Evolutionary conservation across 164 flowering plant species (phyloP).

Genomic region (Chloranthus sessilifolius): DNA sequence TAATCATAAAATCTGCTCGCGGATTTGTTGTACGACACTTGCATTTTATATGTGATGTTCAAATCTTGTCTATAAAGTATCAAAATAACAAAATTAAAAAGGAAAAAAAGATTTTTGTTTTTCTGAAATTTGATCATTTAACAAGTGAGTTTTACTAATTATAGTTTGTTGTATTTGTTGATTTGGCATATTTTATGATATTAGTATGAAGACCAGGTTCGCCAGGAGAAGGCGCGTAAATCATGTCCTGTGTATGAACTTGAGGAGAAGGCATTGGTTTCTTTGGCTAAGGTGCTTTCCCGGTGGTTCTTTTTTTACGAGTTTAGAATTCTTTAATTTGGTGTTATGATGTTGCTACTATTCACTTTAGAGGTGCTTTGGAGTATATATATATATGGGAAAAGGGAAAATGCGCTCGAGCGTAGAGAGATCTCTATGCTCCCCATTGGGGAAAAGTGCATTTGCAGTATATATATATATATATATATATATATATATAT

Average conservation of each 20-base stretch:
- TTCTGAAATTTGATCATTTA: not conserved
- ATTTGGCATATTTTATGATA: slow-evolving; percentile 7
- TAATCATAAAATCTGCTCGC: too few relatives aligned
- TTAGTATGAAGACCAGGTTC: slow-evolving; percentile 74
- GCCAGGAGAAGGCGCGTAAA: slow-evolving; percentile 76
- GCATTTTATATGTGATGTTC: too few relatives aligned
- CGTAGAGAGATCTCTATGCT: too few relatives aligned
- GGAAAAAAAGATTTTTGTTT: too few relatives aligned
- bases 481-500: not conserved
- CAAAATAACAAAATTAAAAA: too few relatives aligned
- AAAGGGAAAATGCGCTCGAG: too few relatives aligned
- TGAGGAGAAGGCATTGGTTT: slow-evolving; percentile 88
- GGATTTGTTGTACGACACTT: too few relatives aligned
- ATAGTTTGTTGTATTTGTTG: not conserved
- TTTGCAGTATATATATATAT: too few relatives aligned
- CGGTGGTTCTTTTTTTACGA: not conserved
- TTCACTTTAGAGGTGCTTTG: not conserved
- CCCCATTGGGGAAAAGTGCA: too few relatives aligned
- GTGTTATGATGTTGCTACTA: not conserved
- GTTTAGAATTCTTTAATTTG: not conserved
- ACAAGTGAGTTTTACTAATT: not conserved
- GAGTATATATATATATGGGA: too few relatives aligned
- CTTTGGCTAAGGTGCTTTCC: slow-evolving; percentile 67
- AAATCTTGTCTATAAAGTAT: too few relatives aligned
- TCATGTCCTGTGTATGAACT: slow-evolving; percentile 78